These are phyloP conservation scores for Nitzschia sp. DNA, from an alignment of 108 stramenopile genomes.

Conservation along the genomic window DNA sequence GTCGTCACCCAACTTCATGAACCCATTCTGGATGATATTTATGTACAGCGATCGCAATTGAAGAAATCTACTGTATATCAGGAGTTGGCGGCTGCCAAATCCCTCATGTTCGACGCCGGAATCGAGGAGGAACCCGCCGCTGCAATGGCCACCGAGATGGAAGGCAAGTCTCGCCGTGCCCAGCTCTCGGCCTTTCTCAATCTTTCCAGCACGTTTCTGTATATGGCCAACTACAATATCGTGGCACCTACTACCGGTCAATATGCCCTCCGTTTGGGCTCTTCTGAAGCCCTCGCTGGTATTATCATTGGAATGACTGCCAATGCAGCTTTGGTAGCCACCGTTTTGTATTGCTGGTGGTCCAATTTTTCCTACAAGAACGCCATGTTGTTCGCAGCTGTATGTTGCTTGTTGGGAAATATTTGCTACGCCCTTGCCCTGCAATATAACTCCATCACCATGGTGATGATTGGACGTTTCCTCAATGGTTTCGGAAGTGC, in stretches of 20 bases:
- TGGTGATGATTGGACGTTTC: slow-evolving; percentile 85
- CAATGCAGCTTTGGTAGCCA: slow-evolving; percentile 76
- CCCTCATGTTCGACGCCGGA: slow-evolving; percentile 18
- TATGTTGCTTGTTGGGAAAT: slow-evolving; percentile 74
- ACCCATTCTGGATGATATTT: slow-evolving; percentile 40
- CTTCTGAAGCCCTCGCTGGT: slow-evolving; percentile 64
- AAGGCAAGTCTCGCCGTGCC: neutral
- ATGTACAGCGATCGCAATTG: slow-evolving; percentile 39
- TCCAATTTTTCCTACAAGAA: slow-evolving; percentile 80
- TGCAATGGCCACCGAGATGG: neutral
- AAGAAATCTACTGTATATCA: slow-evolving; percentile 35
- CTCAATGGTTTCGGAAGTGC: slow-evolving; percentile 87
- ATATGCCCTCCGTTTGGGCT: slow-evolving; percentile 80
- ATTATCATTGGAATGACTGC: slow-evolving; percentile 93
- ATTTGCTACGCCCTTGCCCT: slow-evolving; percentile 83
- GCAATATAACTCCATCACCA: slow-evolving; percentile 62
- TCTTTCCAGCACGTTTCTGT: slow-evolving; percentile 79
- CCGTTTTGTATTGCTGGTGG: slow-evolving; percentile 83
- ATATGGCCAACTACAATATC: slow-evolving; percentile 95
- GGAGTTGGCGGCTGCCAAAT: slow-evolving; percentile 39
- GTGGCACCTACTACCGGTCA: slow-evolving; percentile 83
- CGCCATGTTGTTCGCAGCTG: slow-evolving; percentile 80
- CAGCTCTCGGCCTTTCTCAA: slow-evolving; percentile 69
- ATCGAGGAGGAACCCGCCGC: slow-evolving; percentile 15
- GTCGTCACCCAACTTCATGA: slow-evolving; percentile 16